Conservation (phyloP, 2,329 filamentous ascomycete species). For the Lasiodiplodia citricola region DNA sequence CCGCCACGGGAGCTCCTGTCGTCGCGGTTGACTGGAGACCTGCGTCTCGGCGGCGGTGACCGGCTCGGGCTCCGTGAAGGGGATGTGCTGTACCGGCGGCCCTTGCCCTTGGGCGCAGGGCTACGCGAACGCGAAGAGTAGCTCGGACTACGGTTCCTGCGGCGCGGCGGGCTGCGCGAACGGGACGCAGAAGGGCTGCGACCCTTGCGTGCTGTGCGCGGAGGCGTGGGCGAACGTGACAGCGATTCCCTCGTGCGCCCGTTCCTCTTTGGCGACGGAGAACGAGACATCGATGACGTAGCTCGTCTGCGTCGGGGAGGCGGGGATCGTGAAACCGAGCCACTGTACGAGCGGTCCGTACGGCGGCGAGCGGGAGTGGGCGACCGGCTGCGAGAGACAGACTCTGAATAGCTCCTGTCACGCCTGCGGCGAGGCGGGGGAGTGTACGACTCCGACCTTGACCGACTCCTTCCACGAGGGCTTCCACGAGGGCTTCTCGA, state of each 20-base stretch:
- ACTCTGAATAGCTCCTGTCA: slow-evolving; percentile 17
- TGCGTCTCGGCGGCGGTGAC: slow-evolving; percentile 25
- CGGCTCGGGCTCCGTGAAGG: slow-evolving; percentile 15
- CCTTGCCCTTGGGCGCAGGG: slow-evolving; percentile 23
- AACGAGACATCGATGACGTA: slow-evolving; percentile 29
- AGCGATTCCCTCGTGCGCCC: slow-evolving; percentile 15
- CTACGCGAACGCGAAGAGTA: slow-evolving; percentile 24
- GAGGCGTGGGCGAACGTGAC: slow-evolving; percentile 28
- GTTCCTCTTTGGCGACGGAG: slow-evolving; percentile 14
- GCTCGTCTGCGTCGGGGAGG: slow-evolving; percentile 30
- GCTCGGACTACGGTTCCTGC: slow-evolving; percentile 22
- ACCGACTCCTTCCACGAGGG: slow-evolving; percentile 19
- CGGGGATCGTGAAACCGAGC: slow-evolving; percentile 31
- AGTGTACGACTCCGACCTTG: slow-evolving; percentile 23
- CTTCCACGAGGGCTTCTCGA: slow-evolving; percentile 21
- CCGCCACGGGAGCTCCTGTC: neutral
- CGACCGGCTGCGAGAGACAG: slow-evolving; percentile 33
- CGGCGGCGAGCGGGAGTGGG: slow-evolving; percentile 28
- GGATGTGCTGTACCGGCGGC: slow-evolving; percentile 8
- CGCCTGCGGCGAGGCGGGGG: slow-evolving; percentile 26
- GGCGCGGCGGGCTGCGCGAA: slow-evolving; percentile 24
- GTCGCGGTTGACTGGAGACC: slow-evolving; percentile 6
- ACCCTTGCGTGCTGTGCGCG: slow-evolving; percentile 13
- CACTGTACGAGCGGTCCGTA: slow-evolving; percentile 17
- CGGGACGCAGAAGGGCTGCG: slow-evolving; percentile 22